phyloP scores from a whole-genome alignment of 441 rosid genomes.

The Gossypium gossypioides region DNA sequence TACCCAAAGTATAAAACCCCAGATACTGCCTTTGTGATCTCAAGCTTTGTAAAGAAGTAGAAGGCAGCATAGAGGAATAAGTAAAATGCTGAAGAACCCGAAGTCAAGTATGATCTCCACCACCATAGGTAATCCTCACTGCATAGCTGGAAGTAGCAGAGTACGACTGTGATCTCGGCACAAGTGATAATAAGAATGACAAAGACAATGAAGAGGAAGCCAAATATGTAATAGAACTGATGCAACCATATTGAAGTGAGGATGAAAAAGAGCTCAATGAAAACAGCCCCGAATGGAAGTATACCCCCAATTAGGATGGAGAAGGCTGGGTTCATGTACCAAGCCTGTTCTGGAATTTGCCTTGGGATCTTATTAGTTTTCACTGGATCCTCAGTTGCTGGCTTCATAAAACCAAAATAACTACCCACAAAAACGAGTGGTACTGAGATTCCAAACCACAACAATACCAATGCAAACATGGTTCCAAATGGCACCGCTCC shows the following conservation, averaged over 20 bases:
- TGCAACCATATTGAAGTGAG: conserved; percentile 86
- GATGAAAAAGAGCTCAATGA: conserved; percentile 81
- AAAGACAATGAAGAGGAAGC: conserved; percentile 82
- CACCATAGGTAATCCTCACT: conserved; percentile 93
- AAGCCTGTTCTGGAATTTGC: conserved; percentile 67
- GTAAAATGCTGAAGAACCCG: conserved; percentile 80
- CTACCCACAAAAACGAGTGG: conserved; percentile 75
- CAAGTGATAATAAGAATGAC: conserved; percentile 68
- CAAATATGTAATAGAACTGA: conserved; percentile 91
- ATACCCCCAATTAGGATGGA: conserved; percentile 83
- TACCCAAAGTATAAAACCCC: conserved; percentile 81
- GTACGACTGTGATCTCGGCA: conserved; percentile 82
- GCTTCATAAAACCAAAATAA: conserved; percentile 65
- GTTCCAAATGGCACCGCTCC: conserved; percentile 94
- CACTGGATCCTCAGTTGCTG: conserved; percentile 62
- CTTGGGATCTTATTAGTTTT: conserved; percentile 84
- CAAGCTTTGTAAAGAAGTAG: conserved; percentile 87
- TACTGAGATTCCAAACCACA: conserved; percentile 96
- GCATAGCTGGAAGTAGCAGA: conserved; percentile 89
- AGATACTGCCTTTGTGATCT: conserved; percentile 75
- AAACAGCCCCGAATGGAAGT: conserved; percentile 85
- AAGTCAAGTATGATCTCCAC: conserved; percentile 91
- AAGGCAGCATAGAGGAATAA: conserved; percentile 76
- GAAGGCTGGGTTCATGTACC: conserved; percentile 84
- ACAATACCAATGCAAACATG: conserved; percentile 64